Base-by-base conservation (phyloP, 2,329 filamentous ascomycete species). In the Annulohypoxylon truncatum region DNA sequence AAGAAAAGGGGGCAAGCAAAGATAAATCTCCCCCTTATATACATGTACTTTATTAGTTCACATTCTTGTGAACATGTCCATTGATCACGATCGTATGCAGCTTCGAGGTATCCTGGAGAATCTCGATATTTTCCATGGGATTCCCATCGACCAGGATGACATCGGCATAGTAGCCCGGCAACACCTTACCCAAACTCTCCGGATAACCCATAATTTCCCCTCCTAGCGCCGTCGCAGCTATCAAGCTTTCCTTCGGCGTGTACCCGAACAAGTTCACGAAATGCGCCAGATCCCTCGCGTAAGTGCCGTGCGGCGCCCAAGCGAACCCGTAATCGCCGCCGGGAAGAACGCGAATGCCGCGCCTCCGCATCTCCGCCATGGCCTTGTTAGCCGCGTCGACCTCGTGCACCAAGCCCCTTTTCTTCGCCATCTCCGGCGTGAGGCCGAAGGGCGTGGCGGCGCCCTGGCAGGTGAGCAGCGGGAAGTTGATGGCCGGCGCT, bases 11-110 rank as follows among this genome's bases (percentile, higher is more conserved):
- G n/a, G n/a, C n/a, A n/a, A n/a, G n/a, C n/a, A n/a, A n/a, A n/a
- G n/a, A n/a, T n/a, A n/a, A n/a, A n/a, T n/a, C n/a, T n/a, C n/a
- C n/a, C n/a, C n/a, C n/a, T n/a, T n/a, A n/a, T n/a, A n/a, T n/a
- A n/a, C n/a, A 38, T 18, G 9, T 10, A 42, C 15, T n/a, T 29
- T 12, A n/a, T 28, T 51, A 51, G 3, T 54, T 53, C 28, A 53
- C 31, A 15, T 60, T 53, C 10, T 60, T 60, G 40, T 60, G 57
- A 15, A 84, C 74, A 3, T 81, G 73, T 0, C 82, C 82, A 60
- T 84, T 84, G 64, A 84, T 83, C 58, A 82, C 75, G 28, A 84
- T 83, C 13, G 82, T 71, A 63, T 83, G 79, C 18, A 84, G 64
- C 66, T 77, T 80, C 12, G 76, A 74, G 55, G 81, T 79, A 24